Evolutionary conservation across 139 green algal genomes (phyloP).

Genomic region (Tetradesmus obliquus): DNA sequence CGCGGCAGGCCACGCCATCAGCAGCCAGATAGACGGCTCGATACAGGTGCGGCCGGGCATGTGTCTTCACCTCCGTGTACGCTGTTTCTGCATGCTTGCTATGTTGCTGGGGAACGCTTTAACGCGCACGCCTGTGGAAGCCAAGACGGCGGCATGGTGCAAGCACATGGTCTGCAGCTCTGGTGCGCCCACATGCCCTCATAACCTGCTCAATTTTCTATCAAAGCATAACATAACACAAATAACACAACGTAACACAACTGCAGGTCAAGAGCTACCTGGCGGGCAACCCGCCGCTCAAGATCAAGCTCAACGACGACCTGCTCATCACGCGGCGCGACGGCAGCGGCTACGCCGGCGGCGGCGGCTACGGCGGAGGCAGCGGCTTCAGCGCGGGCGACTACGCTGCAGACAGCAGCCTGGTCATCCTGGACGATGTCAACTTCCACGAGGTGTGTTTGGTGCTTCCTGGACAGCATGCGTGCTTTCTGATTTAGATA

Average conservation of each 20-base stretch:
- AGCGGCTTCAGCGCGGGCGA: conserved; percentile 37
- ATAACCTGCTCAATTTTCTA: no score
- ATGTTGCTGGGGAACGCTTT: neutral
- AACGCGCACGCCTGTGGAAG: neutral
- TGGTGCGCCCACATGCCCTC: no score
- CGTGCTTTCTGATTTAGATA: neutral
- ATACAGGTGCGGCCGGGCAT: conserved; percentile 73
- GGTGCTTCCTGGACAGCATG: neutral
- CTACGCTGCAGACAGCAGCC: conserved; percentile 35
- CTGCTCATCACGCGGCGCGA: conserved; percentile 77
- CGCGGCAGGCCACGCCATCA: conserved; percentile 81
- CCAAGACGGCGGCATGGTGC: neutral
- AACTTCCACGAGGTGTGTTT: conserved; percentile 87
- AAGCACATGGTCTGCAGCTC: no score
- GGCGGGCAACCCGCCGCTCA: conserved; percentile 84
- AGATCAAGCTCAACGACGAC: conserved; percentile 92
- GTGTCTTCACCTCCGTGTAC: neutral
- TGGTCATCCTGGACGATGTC: conserved; percentile 90
- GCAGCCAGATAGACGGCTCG: conserved; percentile 87
- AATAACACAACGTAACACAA: no score
- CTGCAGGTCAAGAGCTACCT: conserved; percentile 88
- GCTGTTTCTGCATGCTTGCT: neutral
- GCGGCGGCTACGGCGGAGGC: conserved; percentile 4
- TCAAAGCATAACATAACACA: no score
- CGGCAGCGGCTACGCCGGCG: conserved; percentile 50